phyloP scores from a whole-genome alignment of 768 basidiomycete species.

The Tephrocybe sp. region DNA sequence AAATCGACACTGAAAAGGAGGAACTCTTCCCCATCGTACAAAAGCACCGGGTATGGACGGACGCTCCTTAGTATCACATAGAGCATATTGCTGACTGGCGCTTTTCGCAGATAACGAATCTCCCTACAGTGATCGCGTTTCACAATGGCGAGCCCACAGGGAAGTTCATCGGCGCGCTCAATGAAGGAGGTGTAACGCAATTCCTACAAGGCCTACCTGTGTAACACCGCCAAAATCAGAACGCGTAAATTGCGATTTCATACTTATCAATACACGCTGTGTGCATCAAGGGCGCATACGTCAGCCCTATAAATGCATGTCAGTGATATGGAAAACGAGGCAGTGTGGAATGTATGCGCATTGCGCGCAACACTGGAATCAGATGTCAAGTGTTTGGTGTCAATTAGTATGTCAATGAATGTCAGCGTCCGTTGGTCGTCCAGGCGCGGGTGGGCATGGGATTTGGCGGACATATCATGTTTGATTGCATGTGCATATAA shows the following conservation, averaged over 20 bases:
- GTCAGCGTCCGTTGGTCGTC: not conserved
- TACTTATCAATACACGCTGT: not conserved
- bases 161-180: conserved; percentile 62
- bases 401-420: not conserved
- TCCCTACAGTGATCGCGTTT: conserved; percentile 84
- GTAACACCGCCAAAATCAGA: conserved; percentile 15
- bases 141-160: conserved; percentile 55
- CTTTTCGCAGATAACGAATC: conserved; percentile 54
- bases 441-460: not conserved
- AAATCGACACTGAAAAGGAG: conserved; percentile 61
- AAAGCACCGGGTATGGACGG: conserved; percentile 47
- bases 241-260: not conserved
- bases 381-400: not conserved
- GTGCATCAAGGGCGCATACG: not conserved
- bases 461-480: not conserved
- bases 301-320: not conserved
- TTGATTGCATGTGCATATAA: not conserved
- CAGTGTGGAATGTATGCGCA: not conserved
- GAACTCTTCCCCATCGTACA: conserved; percentile 48
- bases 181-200: conserved; percentile 38
- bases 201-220: conserved; percentile 40
- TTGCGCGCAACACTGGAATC: not conserved
- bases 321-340: not conserved
- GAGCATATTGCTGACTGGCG: not conserved
- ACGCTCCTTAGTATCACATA: not conserved